Evolutionary conservation across 1,284 basidiomycete species (phyloP).

Genomic region (Tilletia walkeri): DNA sequence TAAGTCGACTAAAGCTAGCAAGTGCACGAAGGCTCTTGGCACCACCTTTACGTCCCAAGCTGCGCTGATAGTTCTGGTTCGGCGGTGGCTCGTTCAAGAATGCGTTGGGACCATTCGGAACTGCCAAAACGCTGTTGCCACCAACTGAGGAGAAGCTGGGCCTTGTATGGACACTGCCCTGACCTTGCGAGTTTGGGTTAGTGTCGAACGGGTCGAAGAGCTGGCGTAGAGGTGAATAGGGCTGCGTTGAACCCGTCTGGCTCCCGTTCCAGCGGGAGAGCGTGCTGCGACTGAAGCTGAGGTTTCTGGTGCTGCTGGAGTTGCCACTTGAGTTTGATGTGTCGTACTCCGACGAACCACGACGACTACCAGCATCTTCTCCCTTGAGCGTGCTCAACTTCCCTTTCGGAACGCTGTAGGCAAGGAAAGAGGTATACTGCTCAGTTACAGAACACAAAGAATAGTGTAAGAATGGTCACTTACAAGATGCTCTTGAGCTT

Average conservation of each 20-base stretch:
- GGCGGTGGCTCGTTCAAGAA: neutral
- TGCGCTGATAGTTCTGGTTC: neutral
- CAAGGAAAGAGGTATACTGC: too few relatives aligned
- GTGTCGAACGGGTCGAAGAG: neutral
- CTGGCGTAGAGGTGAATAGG: neutral
- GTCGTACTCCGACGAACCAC: slow-evolving; percentile 12
- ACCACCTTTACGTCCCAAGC: slow-evolving; percentile 7
- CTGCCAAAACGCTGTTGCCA: neutral
- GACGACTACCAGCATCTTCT: neutral
- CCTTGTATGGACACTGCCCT: neutral
- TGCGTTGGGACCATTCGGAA: neutral
- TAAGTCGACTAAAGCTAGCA: slow-evolving; percentile 4
- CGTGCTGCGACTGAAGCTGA: slow-evolving; percentile 12
- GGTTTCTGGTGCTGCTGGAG: neutral
- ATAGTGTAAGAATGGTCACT: neutral
- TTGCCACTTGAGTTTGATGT: slow-evolving; percentile 5
- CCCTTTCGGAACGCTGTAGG: neutral
- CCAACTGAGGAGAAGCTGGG: slow-evolving; percentile 2
- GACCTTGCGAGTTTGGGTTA: neutral
- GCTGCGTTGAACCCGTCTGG: neutral
- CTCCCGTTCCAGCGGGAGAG: slow-evolving; percentile 10
- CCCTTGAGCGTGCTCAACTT: neutral
- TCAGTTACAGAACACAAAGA: too few relatives aligned
- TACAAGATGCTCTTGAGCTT: neutral
- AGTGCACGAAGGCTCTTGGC: slow-evolving; percentile 16